These are phyloP conservation scores for Fraxinus nigra DNA, from an alignment of 305 asterid species.

Conservation along the genomic window DNA sequence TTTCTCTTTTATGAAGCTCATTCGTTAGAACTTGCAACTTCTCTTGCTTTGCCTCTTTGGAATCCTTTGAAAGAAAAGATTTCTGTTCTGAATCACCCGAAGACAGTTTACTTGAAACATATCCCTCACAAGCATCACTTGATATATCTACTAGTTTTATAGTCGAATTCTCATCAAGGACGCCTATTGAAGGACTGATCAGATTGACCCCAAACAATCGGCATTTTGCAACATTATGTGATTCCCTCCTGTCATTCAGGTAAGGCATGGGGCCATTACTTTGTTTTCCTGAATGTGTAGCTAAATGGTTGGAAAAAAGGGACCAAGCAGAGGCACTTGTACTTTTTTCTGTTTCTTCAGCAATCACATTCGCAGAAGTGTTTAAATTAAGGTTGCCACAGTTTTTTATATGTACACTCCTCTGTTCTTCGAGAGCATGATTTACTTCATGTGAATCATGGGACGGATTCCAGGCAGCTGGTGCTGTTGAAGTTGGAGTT, in stretches of 20 bases:
- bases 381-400: constrained; percentile 30
- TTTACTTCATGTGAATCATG: constrained; percentile 38
- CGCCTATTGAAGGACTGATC: constrained; percentile 45
- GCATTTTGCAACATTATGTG: constrained; percentile 43
- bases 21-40: constrained; percentile 42
- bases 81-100: constrained; percentile 63
- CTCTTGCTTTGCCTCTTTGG: constrained; percentile 44
- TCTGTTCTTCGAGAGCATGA: constrained; percentile 38
- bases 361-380: constrained; percentile 35
- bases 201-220: constrained; percentile 80
- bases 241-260: constrained; percentile 37
- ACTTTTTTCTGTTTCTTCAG: constrained; percentile 49
- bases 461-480: constrained; percentile 57
- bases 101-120: constrained; percentile 32
- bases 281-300: constrained; percentile 33
- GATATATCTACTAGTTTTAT: constrained; percentile 29
- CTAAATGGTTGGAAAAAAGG: constrained; percentile 33
- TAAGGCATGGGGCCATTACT: constrained; percentile 25
- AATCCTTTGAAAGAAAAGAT: constrained; percentile 59
- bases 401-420: constrained; percentile 27
- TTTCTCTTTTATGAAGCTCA: constrained; percentile 63
- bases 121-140: constrained; percentile 34
- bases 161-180: constrained; percentile 28
- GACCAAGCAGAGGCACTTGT: constrained; percentile 55
- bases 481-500: constrained; percentile 41